Evolutionary conservation across 352 stramenopile species (phyloP), one percentile per base, ranked within the genome.

Genomic region (Phytophthora kernoviae): DNA sequence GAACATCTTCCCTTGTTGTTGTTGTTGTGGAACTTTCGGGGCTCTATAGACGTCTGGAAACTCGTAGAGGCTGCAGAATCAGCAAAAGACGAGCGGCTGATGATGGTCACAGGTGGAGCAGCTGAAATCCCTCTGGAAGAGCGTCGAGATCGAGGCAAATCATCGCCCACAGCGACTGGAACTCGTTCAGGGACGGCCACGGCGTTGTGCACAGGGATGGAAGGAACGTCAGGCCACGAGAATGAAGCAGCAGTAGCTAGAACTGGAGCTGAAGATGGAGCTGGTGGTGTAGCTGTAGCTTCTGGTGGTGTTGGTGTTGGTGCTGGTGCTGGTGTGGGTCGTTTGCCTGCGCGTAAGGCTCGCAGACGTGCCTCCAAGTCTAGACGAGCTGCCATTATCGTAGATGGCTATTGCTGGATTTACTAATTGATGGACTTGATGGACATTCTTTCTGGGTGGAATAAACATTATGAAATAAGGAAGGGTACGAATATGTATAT

Each of bases 341-440:
- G 61, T 47, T 75, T 77, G 18, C 68, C 52, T 15, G 73, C 65
- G 9, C 81, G 79, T 36, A 91, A 42, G 12, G 79, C 79, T 30
- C 70, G 77, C 54, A 91, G 57, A 48, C 79, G 73, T 49, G 79
- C 81, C 60, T 91, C 79, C 34, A 91, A 62, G 63, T 89, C 79
- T 43, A 84, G 51, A 7, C 75, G 75, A 9, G 18, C 53, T 3
- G 55, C 52, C 59, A 73, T 74, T 21, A 41, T 60, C 30, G 43
- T 12, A n/a, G 33, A n/a, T 22, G 24, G 6, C 24, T 3, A 7
- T 30, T 30, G 3, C 24, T 30, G 24, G 12, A 8, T 18, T 10
- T 41, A 5, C 36, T 41, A 34, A 34, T 34, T 34, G 6, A 11
- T 11, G 30, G 30, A 34, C 11, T 39, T 17, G 14, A 39, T 17